Percentiles rank a stretch among this genome's conserved stretches.
phyloP scores from a whole-genome alignment of 148 eudicot genomes.

The Drosera capensis region DNA sequence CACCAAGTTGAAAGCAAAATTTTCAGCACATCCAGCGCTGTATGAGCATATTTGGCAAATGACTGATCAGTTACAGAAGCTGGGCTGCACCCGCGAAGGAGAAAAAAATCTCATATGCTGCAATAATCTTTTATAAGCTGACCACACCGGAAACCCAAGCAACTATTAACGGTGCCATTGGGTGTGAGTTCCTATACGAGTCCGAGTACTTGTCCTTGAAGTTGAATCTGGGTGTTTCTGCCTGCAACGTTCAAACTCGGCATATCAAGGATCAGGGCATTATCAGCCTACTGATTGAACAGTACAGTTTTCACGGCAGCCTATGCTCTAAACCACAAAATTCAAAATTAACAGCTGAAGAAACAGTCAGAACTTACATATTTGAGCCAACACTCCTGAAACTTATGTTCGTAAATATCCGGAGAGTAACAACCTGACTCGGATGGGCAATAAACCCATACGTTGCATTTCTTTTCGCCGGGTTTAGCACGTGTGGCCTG shows the following conservation, averaged over 20 bases:
- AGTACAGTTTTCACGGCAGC: too few species aligned
- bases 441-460: conserved; percentile 90
- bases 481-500: conserved; percentile 60
- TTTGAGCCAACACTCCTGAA: conserved; percentile 91
- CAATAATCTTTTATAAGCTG: conserved; percentile 12
- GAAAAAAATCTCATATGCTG: background rate
- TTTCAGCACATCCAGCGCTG: background rate
- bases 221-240: conserved; percentile 51
- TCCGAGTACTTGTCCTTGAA: conserved; percentile 78
- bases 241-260: too few species aligned
- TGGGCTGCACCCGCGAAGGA: too few species aligned
- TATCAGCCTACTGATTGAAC: too few species aligned
- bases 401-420: conserved; percentile 71
- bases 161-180: conserved; percentile 57
- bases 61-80: background rate
- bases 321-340: too few species aligned
- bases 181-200: conserved; percentile 52
- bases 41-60: background rate
- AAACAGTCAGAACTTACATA: too few species aligned
- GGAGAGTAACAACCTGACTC: conserved; percentile 81
- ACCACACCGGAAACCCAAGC: conserved; percentile 88
- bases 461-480: conserved; percentile 59
- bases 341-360: too few species aligned
- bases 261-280: too few species aligned
- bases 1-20: too few species aligned